Evolutionary conservation across 1,284 basidiomycete species (phyloP).

Genomic region (Taiwanofungus camphoratus): DNA sequence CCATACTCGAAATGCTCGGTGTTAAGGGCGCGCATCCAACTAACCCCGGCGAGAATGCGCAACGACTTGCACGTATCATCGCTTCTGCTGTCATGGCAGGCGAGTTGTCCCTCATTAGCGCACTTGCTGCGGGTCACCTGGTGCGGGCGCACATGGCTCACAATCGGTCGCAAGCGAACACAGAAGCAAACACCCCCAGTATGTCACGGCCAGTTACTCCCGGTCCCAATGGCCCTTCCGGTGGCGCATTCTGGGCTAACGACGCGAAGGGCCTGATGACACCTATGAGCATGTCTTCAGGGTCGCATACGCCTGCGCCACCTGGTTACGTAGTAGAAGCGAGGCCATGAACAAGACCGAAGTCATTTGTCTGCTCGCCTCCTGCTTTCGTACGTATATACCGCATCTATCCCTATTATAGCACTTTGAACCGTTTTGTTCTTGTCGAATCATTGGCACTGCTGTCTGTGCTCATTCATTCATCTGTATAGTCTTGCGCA

Average conservation of each 20-base stretch:
- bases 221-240: constrained; percentile 21
- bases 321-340: constrained; percentile 8
- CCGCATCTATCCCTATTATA: no score
- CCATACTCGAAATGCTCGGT: constrained; percentile 92
- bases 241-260: constrained; percentile 2
- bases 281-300: constrained; percentile 3
- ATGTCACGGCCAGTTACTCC: constrained; percentile 63
- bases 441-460: no score
- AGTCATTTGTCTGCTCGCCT: not conserved
- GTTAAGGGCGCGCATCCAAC: constrained; percentile 82
- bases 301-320: constrained; percentile 5
- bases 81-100: constrained; percentile 92
- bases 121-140: constrained; percentile 88
- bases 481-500: no score
- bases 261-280: constrained; percentile 8
- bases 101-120: constrained; percentile 83
- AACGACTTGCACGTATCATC: constrained; percentile 82
- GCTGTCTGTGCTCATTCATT: no score
- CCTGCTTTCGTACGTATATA: constrained; percentile 5
- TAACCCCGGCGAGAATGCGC: constrained; percentile 82
- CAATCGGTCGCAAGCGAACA: constrained; percentile 63
- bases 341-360: constrained; percentile 2
- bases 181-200: constrained; percentile 59
- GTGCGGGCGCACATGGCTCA: constrained; percentile 88
- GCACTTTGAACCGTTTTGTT: no score